Evolutionary conservation across 345 rosid species (phyloP), one percentile per base, ranked within the genome.

Genomic region (Schrenkiella parvula): DNA sequence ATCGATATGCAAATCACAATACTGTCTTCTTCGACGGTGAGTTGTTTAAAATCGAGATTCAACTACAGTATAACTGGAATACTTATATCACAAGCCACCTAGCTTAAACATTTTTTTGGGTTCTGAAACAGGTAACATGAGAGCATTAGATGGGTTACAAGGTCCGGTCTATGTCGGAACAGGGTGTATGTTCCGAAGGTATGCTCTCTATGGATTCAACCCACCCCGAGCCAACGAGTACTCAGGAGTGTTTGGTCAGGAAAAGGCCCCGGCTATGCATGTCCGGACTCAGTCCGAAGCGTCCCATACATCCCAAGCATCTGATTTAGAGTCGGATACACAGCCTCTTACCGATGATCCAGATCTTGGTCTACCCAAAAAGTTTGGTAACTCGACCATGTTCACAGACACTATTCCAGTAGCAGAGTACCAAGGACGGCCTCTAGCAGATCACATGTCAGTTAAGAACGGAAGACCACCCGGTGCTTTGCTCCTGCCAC

Each of bases 391-490:
- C 22, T 93, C 98, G 0, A 79, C 82, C 6, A 23, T 87, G 79
- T 89, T 93, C 82, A 79, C 72, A 0, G 98, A 93, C 23, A 84
- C 96, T 46, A 90, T 93, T 51, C 82, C 97, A 1, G 61, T 93
- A 4, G 86, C 96, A 0, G 97, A 93, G 68, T 93, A 74, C 79
- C 98, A 93, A 80, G 98, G 97, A 37, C 86, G 98, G 12, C 98
- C 98, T 13, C 84, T 93, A 1, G 97, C 98, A 2, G 98, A 93
- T 78, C 98, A 93, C 65, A 75, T 79, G 55, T 90, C 96, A 0
- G 86, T 93, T n/a, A 87, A 87, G 86, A 89, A 93, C n/a, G 98
- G 97, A 0, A 80, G 98, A 44, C 97, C 98, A 17, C 98, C 98
- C 0, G 97, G 98, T 32, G 95, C 97, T 44, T 63, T 93, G 32